These are phyloP conservation scores for Chrysanthemum seticuspe DNA, from an alignment of 129 eudicot species.

Conservation along the genomic window DNA sequence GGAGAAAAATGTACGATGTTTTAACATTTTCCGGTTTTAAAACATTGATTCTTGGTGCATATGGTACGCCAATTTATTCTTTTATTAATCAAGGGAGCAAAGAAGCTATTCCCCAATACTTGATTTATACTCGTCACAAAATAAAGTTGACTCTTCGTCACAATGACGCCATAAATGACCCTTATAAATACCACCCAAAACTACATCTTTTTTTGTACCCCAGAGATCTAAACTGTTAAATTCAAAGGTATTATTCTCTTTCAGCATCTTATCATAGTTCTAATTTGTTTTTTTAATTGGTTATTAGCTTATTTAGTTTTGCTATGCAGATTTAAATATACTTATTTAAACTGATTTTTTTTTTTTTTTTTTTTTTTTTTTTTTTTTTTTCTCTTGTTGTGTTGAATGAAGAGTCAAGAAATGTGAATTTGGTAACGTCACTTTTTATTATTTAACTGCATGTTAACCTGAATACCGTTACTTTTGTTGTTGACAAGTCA, in stretches of 20 bases:
- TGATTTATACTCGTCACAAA: slow-evolving; percentile 1
- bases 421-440: too few species aligned
- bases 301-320: too few species aligned
- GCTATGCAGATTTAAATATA: too few species aligned
- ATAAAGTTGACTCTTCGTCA: not conserved
- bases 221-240: not conserved
- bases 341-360: too few species aligned
- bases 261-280: not conserved
- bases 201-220: not conserved
- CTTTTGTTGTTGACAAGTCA: too few species aligned
- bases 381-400: too few species aligned
- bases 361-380: too few species aligned
- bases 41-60: not conserved
- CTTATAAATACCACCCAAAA: slow-evolving; percentile 3
- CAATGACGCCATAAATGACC: not conserved
- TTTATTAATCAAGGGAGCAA: not conserved
- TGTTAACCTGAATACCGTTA: too few species aligned
- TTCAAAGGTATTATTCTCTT: not conserved
- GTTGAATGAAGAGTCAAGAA: too few species aligned
- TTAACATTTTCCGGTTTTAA: too few species aligned
- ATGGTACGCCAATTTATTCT: not conserved
- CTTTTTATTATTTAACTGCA: too few species aligned
- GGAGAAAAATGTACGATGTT: too few species aligned
- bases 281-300: not conserved
- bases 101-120: slow-evolving; percentile 7